Conservation (phyloP, 192 early-diverging fungal genomes). For the Podila verticillata region DNA sequence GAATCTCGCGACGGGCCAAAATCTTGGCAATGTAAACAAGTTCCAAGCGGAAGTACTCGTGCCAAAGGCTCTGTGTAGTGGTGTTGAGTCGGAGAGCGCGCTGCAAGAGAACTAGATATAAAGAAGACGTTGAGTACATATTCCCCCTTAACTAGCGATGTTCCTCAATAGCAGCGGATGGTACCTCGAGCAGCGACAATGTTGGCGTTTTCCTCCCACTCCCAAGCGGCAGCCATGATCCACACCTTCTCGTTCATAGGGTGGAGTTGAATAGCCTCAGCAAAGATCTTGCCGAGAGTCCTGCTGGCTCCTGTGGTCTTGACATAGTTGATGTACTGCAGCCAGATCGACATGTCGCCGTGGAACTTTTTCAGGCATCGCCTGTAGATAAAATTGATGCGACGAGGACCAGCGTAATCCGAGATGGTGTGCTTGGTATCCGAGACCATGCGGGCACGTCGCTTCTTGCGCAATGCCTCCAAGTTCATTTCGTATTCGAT, state of each 20-base stretch:
- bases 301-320: constrained; percentile 62
- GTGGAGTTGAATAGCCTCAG: constrained; percentile 85
- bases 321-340: constrained; percentile 91
- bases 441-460: constrained; percentile 73
- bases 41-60: constrained; percentile 95
- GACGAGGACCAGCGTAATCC: constrained; percentile 77
- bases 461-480: constrained; percentile 81
- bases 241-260: constrained; percentile 86
- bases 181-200: constrained; percentile 78
- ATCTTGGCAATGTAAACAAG: constrained; percentile 89
- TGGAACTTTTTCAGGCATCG: constrained; percentile 80
- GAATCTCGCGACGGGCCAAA: constrained; percentile 78
- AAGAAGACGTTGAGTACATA: background rate
- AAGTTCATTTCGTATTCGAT: constrained; percentile 97
- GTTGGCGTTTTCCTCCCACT: constrained; percentile 87
- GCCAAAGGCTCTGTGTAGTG: constrained; percentile 78
- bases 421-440: constrained; percentile 63
- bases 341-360: constrained; percentile 86
- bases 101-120: constrained; percentile 76
- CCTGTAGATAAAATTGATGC: constrained; percentile 85
- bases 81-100: constrained; percentile 87
- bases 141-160: too few relatives aligned
- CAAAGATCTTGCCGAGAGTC: constrained; percentile 80
- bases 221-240: constrained; percentile 91
- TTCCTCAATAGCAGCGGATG: background rate